Evolutionary conservation across 1,284 basidiomycete genomes (phyloP), one percentile per base, ranked within the genome.

Genomic region (Ceratobasidium sp.): DNA sequence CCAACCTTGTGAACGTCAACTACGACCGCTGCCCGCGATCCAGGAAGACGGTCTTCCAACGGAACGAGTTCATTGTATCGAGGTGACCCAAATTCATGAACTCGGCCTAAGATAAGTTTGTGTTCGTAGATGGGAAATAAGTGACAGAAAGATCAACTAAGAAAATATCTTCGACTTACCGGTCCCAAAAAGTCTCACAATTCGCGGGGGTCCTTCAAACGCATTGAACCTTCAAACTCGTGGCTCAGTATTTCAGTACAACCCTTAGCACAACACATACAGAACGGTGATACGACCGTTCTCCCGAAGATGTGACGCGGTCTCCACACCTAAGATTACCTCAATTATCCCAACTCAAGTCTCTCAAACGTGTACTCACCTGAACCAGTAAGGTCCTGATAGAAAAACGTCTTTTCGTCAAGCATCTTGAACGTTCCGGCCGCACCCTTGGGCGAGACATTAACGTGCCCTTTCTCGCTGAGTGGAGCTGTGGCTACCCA

Each of bases 401-500:
- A 90, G 88, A 89, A 90, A 5, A 89, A 87, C 57, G 81, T 81
- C 41, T 83, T 85, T 22, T 83, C 80, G 69, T 86, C 82, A n/a
- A 85, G 80, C 69, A 89, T 79, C 76, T 88, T 88, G 78, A 90
- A 89, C 11, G 84, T 86, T 9, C 84, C 85, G 8, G 82, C 80
- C 9, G 71, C 41, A 9, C 75, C 77, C 78, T 90, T 89, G 0
- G 88, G 87, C 0, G 87, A 89, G 31, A 89, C 78, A 76, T 89
- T 89, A 50, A 90, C 83, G 71, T 88, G 86, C 0, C 88, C 89
- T 9, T 85, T 82, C 0, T 75, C 74, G 4, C 81, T 80, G 9
- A 89, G 84, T 5, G 89, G 88, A 0, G 88, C 86, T 1, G 87
- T 86, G 0, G 87, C 87, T 3, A 90, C 87, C 87, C 87, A 90